Percentiles rank a stretch among this genome's conserved stretches.
These are phyloP conservation scores for Prunus mongolica DNA, from an alignment of 306 rosid species.

Conservation along the genomic window DNA sequence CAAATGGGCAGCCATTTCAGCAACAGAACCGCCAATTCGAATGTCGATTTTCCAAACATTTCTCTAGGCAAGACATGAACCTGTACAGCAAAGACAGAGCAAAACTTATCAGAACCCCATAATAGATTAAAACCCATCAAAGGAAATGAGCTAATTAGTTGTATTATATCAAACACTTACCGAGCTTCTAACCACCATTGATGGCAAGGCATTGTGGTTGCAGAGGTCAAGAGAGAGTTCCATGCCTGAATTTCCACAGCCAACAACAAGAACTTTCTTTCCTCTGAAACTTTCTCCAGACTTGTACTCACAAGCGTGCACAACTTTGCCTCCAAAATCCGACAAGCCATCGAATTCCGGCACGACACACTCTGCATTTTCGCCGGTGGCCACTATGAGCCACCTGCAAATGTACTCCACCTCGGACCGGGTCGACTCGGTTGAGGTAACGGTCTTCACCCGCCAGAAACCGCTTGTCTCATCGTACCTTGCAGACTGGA, in stretches of 20 bases:
- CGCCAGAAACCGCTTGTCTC: constrained; percentile 74
- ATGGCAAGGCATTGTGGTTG: constrained; percentile 76
- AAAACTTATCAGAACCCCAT: constrained; percentile 23
- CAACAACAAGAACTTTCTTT: constrained; percentile 84
- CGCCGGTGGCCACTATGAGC: constrained; percentile 94
- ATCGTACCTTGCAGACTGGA: constrained; percentile 59
- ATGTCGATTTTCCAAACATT: constrained; percentile 69
- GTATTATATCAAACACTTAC: constrained; percentile 28
- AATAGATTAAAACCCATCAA: neutral
- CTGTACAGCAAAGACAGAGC: constrained; percentile 40
- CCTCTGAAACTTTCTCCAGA: constrained; percentile 73
- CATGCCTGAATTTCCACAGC: constrained; percentile 97
- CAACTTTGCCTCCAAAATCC: constrained; percentile 58
- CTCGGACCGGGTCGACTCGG: constrained; percentile 23
- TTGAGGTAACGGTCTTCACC: constrained; percentile 45
- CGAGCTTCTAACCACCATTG: constrained; percentile 82
- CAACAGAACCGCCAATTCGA: constrained; percentile 61
- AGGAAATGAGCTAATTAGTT: neutral
- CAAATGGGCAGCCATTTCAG: constrained; percentile 86
- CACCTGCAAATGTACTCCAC: constrained; percentile 77
- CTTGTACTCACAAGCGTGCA: constrained; percentile 75
- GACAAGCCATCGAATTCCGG: constrained; percentile 71
- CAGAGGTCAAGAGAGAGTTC: constrained; percentile 87
- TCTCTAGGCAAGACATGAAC: constrained; percentile 88
- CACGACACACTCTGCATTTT: constrained; percentile 76